Conservation (phyloP, 495 filamentous ascomycete genomes). For the Aspergillus sclerotioniger region DNA sequence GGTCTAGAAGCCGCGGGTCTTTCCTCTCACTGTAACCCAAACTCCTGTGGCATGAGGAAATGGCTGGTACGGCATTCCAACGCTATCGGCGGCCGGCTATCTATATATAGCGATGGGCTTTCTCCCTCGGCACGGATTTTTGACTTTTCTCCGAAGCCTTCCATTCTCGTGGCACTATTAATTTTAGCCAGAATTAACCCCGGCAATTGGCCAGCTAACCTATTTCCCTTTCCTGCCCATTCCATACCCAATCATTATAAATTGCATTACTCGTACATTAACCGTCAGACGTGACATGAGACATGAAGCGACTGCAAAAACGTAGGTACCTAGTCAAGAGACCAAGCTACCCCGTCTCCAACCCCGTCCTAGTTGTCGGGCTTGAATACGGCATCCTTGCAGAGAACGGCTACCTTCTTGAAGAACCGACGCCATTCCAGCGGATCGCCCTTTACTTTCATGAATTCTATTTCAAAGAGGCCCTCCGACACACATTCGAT, state of each 20-base stretch:
- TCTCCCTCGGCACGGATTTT: no score
- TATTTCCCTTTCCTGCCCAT: neutral
- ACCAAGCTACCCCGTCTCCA: neutral
- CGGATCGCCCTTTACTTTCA: slow-evolving; percentile 94
- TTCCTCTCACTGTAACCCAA: no score
- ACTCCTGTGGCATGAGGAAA: no score
- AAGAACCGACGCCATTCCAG: slow-evolving; percentile 97
- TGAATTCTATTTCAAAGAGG: slow-evolving; percentile 82
- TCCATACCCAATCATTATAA: slow-evolving; percentile 15
- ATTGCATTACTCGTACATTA: slow-evolving; percentile 23
- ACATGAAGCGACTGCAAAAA: neutral
- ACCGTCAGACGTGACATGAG: slow-evolving; percentile 11
- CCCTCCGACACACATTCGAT: slow-evolving; percentile 66
- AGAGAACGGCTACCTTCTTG: slow-evolving; percentile 82
- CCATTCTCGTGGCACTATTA: no score
- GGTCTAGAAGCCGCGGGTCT: no score
- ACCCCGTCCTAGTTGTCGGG: slow-evolving; percentile 29
- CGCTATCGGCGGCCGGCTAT: no score
- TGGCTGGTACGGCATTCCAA: no score
- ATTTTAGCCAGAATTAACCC: no score
- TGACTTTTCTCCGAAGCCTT: no score
- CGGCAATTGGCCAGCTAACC: neutral
- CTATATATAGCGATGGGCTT: no score
- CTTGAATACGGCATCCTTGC: slow-evolving; percentile 72
- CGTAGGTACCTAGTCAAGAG: neutral